phyloP scores from a whole-genome alignment of 768 basidiomycete genomes.

The Paxillus involutus region DNA sequence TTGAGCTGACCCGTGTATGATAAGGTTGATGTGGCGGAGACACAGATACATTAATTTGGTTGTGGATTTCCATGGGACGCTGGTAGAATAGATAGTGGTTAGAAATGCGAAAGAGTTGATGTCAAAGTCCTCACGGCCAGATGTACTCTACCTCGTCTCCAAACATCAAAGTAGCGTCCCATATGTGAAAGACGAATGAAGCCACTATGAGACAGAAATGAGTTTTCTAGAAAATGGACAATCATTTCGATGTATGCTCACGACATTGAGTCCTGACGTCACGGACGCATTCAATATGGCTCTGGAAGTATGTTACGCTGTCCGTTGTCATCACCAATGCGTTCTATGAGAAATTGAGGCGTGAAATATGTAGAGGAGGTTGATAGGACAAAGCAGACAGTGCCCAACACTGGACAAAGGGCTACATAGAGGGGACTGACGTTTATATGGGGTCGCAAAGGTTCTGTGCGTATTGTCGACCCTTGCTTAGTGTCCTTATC shows the following conservation, averaged over 20 bases:
- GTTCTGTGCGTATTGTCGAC: too few species aligned
- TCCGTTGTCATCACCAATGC: not conserved
- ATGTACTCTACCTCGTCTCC: conserved; percentile 24
- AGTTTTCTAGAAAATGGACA: not conserved
- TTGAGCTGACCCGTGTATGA: not conserved
- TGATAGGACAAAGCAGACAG: not conserved
- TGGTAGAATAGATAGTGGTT: not conserved
- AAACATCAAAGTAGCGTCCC: conserved; percentile 23
- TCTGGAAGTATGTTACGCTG: not conserved
- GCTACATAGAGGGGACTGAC: too few species aligned
- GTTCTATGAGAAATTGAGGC: not conserved
- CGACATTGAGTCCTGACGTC: not conserved
- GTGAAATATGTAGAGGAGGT: not conserved
- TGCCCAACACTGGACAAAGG: too few species aligned
- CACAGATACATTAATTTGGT: conserved; percentile 18
- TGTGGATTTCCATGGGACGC: conserved; percentile 13
- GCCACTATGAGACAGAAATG: conserved; percentile 12
- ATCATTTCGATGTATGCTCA: not conserved
- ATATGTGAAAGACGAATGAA: conserved; percentile 20
- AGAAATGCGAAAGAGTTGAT: not conserved
- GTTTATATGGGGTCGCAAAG: too few species aligned
- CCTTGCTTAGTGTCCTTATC: too few species aligned
- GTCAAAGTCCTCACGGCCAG: conserved; percentile 23
- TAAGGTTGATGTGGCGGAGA: conserved; percentile 2
- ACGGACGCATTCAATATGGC: not conserved